Evolutionary conservation across 805 yeast species (phyloP).

Genomic region (Schwanniomyces yamadae): DNA sequence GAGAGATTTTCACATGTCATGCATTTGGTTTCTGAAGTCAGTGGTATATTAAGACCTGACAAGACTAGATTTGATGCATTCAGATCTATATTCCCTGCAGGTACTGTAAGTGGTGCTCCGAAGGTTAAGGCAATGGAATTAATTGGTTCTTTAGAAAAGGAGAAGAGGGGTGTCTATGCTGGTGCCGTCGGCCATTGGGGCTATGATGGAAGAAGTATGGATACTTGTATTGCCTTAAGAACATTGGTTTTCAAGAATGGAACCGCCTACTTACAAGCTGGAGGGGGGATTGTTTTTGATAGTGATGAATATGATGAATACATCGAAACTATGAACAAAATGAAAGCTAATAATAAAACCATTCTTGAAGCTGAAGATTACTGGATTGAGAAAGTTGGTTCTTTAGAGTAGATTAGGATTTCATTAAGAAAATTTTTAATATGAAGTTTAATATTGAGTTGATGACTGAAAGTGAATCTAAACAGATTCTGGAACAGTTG

Average conservation of each 20-base stretch:
- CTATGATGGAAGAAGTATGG: slow-evolving; percentile 91
- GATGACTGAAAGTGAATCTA: too few relatives aligned
- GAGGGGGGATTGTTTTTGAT: slow-evolving; percentile 97
- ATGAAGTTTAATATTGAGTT: too few relatives aligned
- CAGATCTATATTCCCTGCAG: slow-evolving; percentile 98
- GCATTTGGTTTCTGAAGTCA: slow-evolving; percentile 93
- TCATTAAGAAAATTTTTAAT: too few relatives aligned
- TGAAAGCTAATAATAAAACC: slow-evolving; percentile 89
- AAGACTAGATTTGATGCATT: slow-evolving; percentile 95
- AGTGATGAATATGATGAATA: slow-evolving; percentile 95
- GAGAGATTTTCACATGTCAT: slow-evolving; percentile 96
- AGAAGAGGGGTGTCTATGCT: slow-evolving; percentile 94
- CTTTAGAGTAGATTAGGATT: slow-evolving; percentile 5
- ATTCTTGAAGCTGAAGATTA: slow-evolving; percentile 87
- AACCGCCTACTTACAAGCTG: slow-evolving; percentile 91
- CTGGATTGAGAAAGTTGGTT: slow-evolving; percentile 54
- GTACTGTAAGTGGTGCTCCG: slow-evolving; percentile 98
- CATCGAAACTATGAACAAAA: slow-evolving; percentile 94
- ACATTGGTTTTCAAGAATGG: slow-evolving; percentile 95
- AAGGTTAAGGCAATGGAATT: slow-evolving; percentile 96
- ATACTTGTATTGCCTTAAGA: slow-evolving; percentile 95
- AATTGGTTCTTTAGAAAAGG: slow-evolving; percentile 84
- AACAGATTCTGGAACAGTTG: too few relatives aligned
- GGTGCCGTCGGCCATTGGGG: slow-evolving; percentile 99
- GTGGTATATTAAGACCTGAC: slow-evolving; percentile 82